Conservation (phyloP, 1,284 basidiomycete species). For the Sanguinoderma infundibulare region DNA sequence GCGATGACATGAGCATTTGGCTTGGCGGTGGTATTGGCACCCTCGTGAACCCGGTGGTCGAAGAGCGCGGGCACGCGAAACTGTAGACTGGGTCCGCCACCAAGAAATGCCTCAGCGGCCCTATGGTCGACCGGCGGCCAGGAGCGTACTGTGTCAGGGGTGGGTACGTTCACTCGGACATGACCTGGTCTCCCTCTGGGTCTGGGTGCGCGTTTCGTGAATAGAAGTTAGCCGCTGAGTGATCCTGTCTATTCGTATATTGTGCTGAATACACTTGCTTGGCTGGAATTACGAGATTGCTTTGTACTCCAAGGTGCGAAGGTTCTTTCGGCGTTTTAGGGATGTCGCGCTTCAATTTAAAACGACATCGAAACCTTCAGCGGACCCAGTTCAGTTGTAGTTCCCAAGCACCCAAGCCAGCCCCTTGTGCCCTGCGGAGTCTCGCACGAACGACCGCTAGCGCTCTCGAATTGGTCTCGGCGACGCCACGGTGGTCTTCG, state of each 20-base stretch:
- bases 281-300: not conserved
- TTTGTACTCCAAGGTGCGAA: not conserved
- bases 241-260: constrained; percentile 6
- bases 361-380: not conserved
- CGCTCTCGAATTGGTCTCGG: not conserved
- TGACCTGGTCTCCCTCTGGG: not conserved
- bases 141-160: not conserved
- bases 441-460: not conserved
- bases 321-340: not conserved
- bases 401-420: not conserved
- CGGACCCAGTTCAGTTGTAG: not conserved
- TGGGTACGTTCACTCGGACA: not conserved
- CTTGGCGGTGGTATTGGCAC: constrained; percentile 72
- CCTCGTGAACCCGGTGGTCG: constrained; percentile 73
- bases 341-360: not conserved
- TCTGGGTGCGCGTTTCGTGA: not conserved
- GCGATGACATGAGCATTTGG: constrained; percentile 75
- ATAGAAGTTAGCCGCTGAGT: constrained; percentile 8
- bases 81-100: constrained; percentile 33
- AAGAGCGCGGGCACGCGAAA: constrained; percentile 54
- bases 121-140: not conserved
- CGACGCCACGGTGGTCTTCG: not conserved
- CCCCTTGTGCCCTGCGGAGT: not conserved
- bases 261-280: not conserved
- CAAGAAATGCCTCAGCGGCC: not conserved